phyloP scores from a whole-genome alignment of 1,284 basidiomycete genomes.

The Sanghuangporus baumii region DNA sequence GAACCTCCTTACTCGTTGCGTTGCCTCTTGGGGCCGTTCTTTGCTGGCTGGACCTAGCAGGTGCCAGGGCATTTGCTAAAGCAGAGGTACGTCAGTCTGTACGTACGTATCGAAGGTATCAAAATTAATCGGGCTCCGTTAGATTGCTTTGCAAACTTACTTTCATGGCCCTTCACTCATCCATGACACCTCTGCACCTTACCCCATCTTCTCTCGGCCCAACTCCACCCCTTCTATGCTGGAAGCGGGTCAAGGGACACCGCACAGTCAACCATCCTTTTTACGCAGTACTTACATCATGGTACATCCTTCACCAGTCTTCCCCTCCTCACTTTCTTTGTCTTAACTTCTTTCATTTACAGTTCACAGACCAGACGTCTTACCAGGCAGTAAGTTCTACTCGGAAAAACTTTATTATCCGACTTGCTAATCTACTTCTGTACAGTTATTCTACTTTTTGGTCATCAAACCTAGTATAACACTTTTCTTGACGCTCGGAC shows the following conservation, averaged over 20 bases:
- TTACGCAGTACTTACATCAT: slow-evolving; percentile 75
- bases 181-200: slow-evolving; percentile 48
- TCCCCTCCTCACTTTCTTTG: background rate
- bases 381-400: slow-evolving; percentile 47
- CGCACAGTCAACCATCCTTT: slow-evolving; percentile 54
- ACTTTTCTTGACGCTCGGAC: slow-evolving; percentile 50
- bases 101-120: background rate
- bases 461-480: slow-evolving; percentile 78
- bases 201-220: slow-evolving; percentile 62
- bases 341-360: slow-evolving; percentile 12
- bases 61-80: slow-evolving; percentile 61
- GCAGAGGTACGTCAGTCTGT: slow-evolving; percentile 47
- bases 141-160: slow-evolving; percentile 61
- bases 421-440: background rate
- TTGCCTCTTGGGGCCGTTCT: slow-evolving; percentile 71
- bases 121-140: background rate
- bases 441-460: slow-evolving; percentile 68
- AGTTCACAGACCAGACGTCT: slow-evolving; percentile 75
- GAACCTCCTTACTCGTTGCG: slow-evolving; percentile 68
- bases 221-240: slow-evolving; percentile 38
- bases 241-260: slow-evolving; percentile 37
- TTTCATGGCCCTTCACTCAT: slow-evolving; percentile 65
- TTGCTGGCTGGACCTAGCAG: slow-evolving; percentile 69
- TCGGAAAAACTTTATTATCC: background rate
- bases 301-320: slow-evolving; percentile 33